Percentiles rank a stretch among this genome's conserved stretches.
phyloP scores from a whole-genome alignment of 1,139 yeast genomes.

The Cylindricascospora bacillispora region DNA sequence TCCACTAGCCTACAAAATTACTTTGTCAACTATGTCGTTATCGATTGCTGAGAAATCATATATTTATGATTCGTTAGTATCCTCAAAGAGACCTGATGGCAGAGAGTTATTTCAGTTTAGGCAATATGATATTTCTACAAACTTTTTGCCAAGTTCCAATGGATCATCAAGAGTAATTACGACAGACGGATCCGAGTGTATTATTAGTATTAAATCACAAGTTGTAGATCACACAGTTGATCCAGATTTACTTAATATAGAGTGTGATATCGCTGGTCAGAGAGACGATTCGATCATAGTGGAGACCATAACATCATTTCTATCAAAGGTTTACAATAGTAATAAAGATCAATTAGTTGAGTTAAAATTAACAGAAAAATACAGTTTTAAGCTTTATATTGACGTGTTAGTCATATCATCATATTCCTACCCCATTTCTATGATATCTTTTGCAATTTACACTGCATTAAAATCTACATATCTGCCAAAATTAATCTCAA shows the following conservation, averaged over 20 bases:
- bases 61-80: constrained; percentile 57
- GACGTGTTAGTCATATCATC: constrained; percentile 69
- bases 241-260: constrained; percentile 49
- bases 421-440: constrained; percentile 59
- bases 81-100: constrained; percentile 56
- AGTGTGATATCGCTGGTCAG: constrained; percentile 60
- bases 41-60: constrained; percentile 84
- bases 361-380: constrained; percentile 47
- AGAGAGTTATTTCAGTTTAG: constrained; percentile 62
- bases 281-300: constrained; percentile 60
- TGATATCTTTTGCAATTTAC: constrained; percentile 66
- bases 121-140: constrained; percentile 72
- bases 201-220: constrained; percentile 77
- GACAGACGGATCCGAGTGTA: constrained; percentile 85
- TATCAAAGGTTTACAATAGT: constrained; percentile 24
- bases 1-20: too few species aligned
- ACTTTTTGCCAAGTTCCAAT: constrained; percentile 73
- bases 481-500: constrained; percentile 61
- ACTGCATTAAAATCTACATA: constrained; percentile 69
- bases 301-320: constrained; percentile 41
- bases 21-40: too few species aligned
- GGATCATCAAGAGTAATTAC: constrained; percentile 83
- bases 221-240: constrained; percentile 45
- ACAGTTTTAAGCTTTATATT: constrained; percentile 61
- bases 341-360: not conserved